Base-by-base conservation (phyloP, 2,329 filamentous ascomycete genomes). In the Colletotrichum sp. region DNA sequence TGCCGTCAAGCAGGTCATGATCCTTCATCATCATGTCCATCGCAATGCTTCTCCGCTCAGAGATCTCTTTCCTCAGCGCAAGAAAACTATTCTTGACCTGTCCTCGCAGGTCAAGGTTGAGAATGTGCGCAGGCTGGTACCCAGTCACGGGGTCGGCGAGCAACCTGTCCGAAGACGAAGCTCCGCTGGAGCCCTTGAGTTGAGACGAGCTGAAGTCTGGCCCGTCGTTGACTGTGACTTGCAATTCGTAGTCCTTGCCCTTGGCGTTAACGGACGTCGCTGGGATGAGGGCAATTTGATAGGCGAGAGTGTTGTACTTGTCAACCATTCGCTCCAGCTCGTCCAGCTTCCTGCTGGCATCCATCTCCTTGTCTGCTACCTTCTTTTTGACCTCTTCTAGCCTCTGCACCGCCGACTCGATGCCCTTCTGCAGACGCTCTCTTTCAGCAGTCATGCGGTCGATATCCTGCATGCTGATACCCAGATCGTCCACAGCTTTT, bases 371-470 rank as follows among this genome's bases (percentile, higher is more conserved):
- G 77, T 98, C 95, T 21, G 93, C 90, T 2, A 97, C 93, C 77
- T 91, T 93, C 77, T 91, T 93, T 86, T 97, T 97, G 11, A 93
- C 90, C 76, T 98, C 97, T 71, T 98, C 96, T 0, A 98, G 87
- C 66, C 95, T 90, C 69, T 90, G 88, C 8, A 91, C 89, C 0
- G 95, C 94, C 3, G 92, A 90, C 78, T 98, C 95, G 58, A 98
- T 93, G 55, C 93, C 94, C 79, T 93, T 96, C 77, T 98, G 95
- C n/a, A 99, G 89, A 61, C 97, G 92, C 80, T 99, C 97, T 67
- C 96, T 93, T 83, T 99, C 97, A 43, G 94, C 93, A 78, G 95
- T 98, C 96, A 99, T 98, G 83, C 97, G 95, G 88, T 99, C 97
- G 81, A 99, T 98, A 89, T 99, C 97, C 85, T 97, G 94, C 85